These are phyloP conservation scores for Apostasia shenzhenica DNA, from an alignment of 106 monocot genomes.

Conservation along the genomic window DNA sequence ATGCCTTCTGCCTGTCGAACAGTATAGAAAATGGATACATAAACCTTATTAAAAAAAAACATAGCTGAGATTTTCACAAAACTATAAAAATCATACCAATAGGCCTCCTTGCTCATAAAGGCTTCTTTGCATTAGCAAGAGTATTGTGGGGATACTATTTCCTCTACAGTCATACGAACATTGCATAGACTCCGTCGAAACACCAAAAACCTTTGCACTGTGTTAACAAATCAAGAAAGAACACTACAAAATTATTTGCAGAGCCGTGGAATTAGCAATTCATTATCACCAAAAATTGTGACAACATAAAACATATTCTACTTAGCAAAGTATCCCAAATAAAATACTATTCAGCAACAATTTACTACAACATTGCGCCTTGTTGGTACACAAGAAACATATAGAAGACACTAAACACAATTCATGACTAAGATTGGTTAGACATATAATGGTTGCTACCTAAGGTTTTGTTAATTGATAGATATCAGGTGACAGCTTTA, in stretches of 20 bases:
- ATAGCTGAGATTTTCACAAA: neutral
- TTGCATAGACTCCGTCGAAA: constrained; percentile 73
- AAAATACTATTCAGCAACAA: too few species aligned
- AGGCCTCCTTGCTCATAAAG: constrained; percentile 61
- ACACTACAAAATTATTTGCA: neutral
- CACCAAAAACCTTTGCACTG: constrained; percentile 67
- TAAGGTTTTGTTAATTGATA: too few species aligned
- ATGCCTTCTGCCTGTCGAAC: constrained; percentile 45
- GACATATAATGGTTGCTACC: too few species aligned
- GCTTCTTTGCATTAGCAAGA: constrained; percentile 54
- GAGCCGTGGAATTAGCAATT: neutral
- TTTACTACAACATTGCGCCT: too few species aligned
- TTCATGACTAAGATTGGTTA: too few species aligned
- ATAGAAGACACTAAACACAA: too few species aligned
- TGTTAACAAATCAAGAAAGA: neutral
- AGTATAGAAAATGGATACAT: neutral
- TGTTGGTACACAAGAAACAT: too few species aligned
- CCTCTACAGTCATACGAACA: constrained; percentile 62
- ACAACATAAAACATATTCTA: too few species aligned
- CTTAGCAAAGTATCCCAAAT: too few species aligned
- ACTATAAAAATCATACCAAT: constrained; percentile 26
- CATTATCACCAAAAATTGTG: too few species aligned
- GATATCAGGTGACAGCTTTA: too few species aligned
- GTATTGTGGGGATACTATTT: constrained; percentile 66
- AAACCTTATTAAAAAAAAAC: neutral